These are phyloP conservation scores for Erodium texanum DNA, from an alignment of 441 rosid species.

Conservation along the genomic window DNA sequence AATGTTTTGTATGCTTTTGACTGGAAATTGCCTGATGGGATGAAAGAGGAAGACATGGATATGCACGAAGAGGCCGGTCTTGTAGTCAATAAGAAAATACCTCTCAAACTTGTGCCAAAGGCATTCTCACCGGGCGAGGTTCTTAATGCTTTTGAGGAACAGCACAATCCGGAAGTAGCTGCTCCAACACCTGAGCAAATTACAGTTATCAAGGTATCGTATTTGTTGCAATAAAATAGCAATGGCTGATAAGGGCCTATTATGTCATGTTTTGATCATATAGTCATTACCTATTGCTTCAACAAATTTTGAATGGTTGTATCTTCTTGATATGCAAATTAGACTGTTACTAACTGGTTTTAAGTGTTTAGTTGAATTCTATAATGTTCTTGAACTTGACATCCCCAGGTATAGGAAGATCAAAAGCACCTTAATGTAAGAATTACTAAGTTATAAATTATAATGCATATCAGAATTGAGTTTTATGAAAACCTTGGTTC, in stretches of 20 bases:
- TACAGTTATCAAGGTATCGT: slow-evolving; percentile 77
- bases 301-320: too few species aligned
- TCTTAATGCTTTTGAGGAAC: slow-evolving; percentile 41
- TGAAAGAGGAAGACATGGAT: neutral
- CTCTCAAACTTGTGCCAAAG: slow-evolving; percentile 19
- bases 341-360: too few species aligned
- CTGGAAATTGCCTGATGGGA: neutral
- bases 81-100: neutral
- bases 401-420: too few species aligned
- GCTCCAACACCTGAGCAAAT: slow-evolving; percentile 93
- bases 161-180: slow-evolving; percentile 56
- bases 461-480: neutral
- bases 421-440: neutral
- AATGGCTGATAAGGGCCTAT: too few species aligned
- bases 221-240: too few species aligned
- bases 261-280: too few species aligned
- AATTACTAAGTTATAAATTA: neutral
- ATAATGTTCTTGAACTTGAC: too few species aligned
- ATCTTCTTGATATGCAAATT: too few species aligned
- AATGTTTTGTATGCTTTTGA: neutral
- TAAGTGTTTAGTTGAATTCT: too few species aligned
- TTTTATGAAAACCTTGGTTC: neutral
- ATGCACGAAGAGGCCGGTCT: neutral
- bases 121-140: slow-evolving; percentile 47
- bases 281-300: too few species aligned